Conservation (phyloP, 2,329 filamentous ascomycete genomes). For the Colletotrichum sp. region DNA sequence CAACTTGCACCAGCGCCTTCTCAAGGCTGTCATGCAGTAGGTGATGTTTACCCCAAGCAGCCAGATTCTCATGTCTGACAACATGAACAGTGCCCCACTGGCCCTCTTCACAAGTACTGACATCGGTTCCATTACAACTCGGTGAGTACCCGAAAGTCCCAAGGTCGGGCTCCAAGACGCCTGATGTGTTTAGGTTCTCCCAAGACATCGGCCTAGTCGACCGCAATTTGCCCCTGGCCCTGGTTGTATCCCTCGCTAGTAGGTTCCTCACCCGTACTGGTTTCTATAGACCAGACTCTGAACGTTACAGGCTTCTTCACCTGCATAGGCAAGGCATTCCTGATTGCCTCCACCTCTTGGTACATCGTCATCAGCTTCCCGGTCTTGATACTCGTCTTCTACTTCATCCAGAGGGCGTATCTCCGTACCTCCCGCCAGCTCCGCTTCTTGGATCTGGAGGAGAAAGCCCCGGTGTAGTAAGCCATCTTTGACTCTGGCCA, state of each 20-base stretch:
- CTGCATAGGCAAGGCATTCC: constrained; percentile 40
- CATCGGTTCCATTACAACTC: constrained; percentile 26
- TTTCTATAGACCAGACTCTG: neutral
- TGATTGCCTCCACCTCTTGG: constrained; percentile 43
- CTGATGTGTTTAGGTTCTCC: constrained; percentile 15
- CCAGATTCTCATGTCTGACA: neutral
- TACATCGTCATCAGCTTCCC: constrained; percentile 43
- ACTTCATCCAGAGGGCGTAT: constrained; percentile 41
- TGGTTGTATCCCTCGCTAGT: constrained; percentile 24
- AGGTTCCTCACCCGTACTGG: neutral
- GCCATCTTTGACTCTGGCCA: constrained; percentile 24
- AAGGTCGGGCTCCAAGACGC: neutral
- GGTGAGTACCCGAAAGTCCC: constrained; percentile 20
- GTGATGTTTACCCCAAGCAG: neutral
- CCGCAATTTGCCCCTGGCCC: constrained; percentile 25
- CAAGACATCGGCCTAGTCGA: constrained; percentile 31
- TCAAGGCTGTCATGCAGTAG: constrained; percentile 16
- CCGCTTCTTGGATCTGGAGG: constrained; percentile 46
- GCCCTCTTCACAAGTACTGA: constrained; percentile 23
- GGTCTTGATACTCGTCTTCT: constrained; percentile 30
- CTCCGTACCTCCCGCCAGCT: constrained; percentile 49
- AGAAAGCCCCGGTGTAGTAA: constrained; percentile 45
- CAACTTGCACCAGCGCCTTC: constrained; percentile 13
- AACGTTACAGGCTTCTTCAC: constrained; percentile 20
- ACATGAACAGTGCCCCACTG: constrained; percentile 9